A percentile compares a stretch with the other conserved stretches of the same genome.
Evolutionary conservation across 192 early-diverging fungal genomes (phyloP).

Genomic region (Dissophora globulifera): DNA sequence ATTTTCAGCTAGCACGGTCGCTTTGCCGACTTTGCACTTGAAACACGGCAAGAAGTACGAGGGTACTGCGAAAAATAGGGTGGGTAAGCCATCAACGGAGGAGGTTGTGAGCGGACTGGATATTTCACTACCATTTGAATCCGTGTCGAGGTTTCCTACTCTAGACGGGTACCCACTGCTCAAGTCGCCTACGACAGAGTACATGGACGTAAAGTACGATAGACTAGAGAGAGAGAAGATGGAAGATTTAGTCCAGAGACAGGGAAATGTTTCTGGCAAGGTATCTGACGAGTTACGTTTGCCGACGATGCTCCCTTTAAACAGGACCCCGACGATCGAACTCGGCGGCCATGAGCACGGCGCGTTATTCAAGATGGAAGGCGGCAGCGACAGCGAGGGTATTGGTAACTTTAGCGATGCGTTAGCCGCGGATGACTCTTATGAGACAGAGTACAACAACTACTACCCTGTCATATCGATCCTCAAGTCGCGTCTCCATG

Average conservation of each 20-base stretch:
- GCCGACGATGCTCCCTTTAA: conserved; percentile 23
- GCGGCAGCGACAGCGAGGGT: background rate
- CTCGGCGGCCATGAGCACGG: conserved; percentile 7
- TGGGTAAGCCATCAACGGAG: background rate
- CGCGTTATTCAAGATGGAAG: background rate
- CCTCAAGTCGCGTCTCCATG: background rate
- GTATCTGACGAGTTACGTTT: background rate
- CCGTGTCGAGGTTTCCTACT: conserved; percentile 22
- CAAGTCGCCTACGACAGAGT: conserved; percentile 18
- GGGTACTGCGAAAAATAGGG: background rate
- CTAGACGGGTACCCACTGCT: conserved; percentile 37
- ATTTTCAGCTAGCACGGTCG: background rate
- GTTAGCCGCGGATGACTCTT: conserved; percentile 6
- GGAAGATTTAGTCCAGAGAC: background rate
- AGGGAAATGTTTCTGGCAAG: background rate
- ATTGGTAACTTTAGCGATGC: background rate
- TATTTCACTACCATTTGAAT: background rate
- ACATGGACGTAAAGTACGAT: background rate
- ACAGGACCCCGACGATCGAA: conserved; percentile 31
- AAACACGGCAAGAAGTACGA: background rate
- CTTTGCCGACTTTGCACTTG: background rate
- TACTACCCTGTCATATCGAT: conserved; percentile 15
- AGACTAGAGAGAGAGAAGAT: background rate
- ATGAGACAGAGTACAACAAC: conserved; percentile 19
- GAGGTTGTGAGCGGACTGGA: background rate